Evolutionary conservation across 192 early-diverging fungal species (phyloP).

Genomic region (Endogone sp.): DNA sequence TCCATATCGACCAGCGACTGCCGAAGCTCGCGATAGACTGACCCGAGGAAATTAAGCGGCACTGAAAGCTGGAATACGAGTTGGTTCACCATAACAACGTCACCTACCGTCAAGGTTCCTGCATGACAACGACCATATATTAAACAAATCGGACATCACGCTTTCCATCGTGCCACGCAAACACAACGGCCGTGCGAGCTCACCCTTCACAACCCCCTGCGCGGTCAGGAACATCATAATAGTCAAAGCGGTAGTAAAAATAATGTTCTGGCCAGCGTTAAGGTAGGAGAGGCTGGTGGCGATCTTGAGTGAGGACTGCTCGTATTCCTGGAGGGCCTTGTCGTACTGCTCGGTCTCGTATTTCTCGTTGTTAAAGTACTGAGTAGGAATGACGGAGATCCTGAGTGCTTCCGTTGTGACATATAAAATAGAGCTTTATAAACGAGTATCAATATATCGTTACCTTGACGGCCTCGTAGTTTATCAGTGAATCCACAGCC

Average conservation of each 20-base stretch:
- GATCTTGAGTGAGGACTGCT: slow-evolving; percentile 90
- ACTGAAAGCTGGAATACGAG: slow-evolving; percentile 97
- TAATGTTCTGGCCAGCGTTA: slow-evolving; percentile 94
- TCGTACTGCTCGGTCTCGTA: slow-evolving; percentile 92
- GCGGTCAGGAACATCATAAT: slow-evolving; percentile 96
- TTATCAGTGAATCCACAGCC: slow-evolving; percentile 94
- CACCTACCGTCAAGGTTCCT: slow-evolving; percentile 88
- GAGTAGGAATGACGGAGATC: not conserved
- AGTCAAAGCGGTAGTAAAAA: slow-evolving; percentile 91
- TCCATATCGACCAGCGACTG: slow-evolving; percentile 98
- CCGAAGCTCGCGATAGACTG: slow-evolving; percentile 94
- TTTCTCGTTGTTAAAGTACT: slow-evolving; percentile 89
- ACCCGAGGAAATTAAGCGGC: slow-evolving; percentile 96
- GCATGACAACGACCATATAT: slow-evolving; percentile 2
- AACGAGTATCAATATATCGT: no score
- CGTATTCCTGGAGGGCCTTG: slow-evolving; percentile 83
- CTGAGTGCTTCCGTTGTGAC: not conserved
- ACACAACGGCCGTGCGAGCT: slow-evolving; percentile 72
- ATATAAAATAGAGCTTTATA: no score
- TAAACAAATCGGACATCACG: slow-evolving; percentile 49
- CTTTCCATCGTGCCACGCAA: slow-evolving; percentile 69
- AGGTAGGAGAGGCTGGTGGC: slow-evolving; percentile 83
- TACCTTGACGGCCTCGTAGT: slow-evolving; percentile 95
- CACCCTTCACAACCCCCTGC: slow-evolving; percentile 68
- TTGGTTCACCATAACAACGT: slow-evolving; percentile 98